These are phyloP conservation scores for Plasmodium yoelii DNA, from an alignment of 169 alveolate species.

Conservation along the genomic window DNA sequence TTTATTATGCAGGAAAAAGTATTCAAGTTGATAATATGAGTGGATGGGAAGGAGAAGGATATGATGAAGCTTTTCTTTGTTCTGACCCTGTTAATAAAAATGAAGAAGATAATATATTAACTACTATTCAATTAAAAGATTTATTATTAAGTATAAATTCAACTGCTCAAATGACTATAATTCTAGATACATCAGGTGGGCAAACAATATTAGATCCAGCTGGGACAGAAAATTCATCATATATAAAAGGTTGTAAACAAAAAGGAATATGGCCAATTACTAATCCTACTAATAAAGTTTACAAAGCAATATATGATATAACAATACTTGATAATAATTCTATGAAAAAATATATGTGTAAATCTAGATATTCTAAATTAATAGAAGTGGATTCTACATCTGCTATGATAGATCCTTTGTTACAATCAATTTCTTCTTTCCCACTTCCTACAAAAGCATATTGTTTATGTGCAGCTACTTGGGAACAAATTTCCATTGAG, in stretches of 20 bases:
- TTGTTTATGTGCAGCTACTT: slow-evolving; percentile 89
- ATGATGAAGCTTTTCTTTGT: slow-evolving; percentile 93
- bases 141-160: slow-evolving; percentile 80
- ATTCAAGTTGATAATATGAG: slow-evolving; percentile 92
- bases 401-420: slow-evolving; percentile 85
- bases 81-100: slow-evolving; percentile 84
- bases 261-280: slow-evolving; percentile 93
- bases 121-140: slow-evolving; percentile 87
- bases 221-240: slow-evolving; percentile 83
- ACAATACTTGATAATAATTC: slow-evolving; percentile 84
- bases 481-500: slow-evolving; percentile 88
- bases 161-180: slow-evolving; percentile 84
- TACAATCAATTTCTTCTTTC: slow-evolving; percentile 81
- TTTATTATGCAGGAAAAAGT: slow-evolving; percentile 93
- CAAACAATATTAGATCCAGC: slow-evolving; percentile 93
- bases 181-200: slow-evolving; percentile 91
- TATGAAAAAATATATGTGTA: slow-evolving; percentile 89
- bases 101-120: slow-evolving; percentile 84
- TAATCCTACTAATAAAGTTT: slow-evolving; percentile 91
- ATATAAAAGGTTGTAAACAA: slow-evolving; percentile 91
- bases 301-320: slow-evolving; percentile 85
- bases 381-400: slow-evolving; percentile 88
- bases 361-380: slow-evolving; percentile 89
- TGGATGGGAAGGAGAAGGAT: slow-evolving; percentile 95
- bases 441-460: slow-evolving; percentile 82